Evolutionary conservation across 2,329 filamentous ascomycete genomes (phyloP).

Genomic region (Gliomastix tumulicola): DNA sequence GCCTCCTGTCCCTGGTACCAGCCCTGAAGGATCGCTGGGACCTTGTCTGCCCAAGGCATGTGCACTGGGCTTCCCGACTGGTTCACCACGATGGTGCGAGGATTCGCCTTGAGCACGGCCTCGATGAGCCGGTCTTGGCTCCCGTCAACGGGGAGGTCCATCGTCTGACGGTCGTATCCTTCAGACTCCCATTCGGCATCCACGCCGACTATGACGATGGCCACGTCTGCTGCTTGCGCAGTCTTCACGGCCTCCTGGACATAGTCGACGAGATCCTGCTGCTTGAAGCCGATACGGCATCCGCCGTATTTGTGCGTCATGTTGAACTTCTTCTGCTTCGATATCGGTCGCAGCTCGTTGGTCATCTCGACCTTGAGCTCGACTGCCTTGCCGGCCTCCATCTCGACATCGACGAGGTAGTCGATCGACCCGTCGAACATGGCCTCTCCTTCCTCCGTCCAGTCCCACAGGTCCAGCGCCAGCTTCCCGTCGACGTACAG

Average conservation of each 20-base stretch:
- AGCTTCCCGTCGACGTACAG: slow-evolving; percentile 53
- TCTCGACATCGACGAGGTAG: slow-evolving; percentile 52
- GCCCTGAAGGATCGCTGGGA: slow-evolving; percentile 55
- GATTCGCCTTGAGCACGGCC: slow-evolving; percentile 55
- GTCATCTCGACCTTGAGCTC: slow-evolving; percentile 53
- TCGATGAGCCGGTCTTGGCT: slow-evolving; percentile 50
- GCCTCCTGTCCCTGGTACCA: slow-evolving; percentile 69
- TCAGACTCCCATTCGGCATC: slow-evolving; percentile 73
- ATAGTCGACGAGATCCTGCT: slow-evolving; percentile 54
- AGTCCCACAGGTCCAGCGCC: slow-evolving; percentile 60
- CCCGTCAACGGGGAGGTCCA: slow-evolving; percentile 58
- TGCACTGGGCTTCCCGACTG: slow-evolving; percentile 62
- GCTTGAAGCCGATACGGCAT: slow-evolving; percentile 64
- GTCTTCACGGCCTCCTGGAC: slow-evolving; percentile 57
- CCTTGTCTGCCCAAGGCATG: slow-evolving; percentile 58
- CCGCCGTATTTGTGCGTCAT: slow-evolving; percentile 62
- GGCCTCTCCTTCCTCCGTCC: slow-evolving; percentile 62
- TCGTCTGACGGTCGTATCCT: slow-evolving; percentile 66
- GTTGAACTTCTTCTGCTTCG: slow-evolving; percentile 50
- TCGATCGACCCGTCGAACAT: slow-evolving; percentile 66
- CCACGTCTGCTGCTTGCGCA: slow-evolving; percentile 57
- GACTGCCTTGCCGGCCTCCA: slow-evolving; percentile 51
- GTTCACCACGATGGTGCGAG: slow-evolving; percentile 58
- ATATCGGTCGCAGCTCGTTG: slow-evolving; percentile 53
- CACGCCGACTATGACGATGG: slow-evolving; percentile 61